These are phyloP conservation scores for Lenwebbia sp. DNA, from an alignment of 345 rosid species.

Conservation along the genomic window DNA sequence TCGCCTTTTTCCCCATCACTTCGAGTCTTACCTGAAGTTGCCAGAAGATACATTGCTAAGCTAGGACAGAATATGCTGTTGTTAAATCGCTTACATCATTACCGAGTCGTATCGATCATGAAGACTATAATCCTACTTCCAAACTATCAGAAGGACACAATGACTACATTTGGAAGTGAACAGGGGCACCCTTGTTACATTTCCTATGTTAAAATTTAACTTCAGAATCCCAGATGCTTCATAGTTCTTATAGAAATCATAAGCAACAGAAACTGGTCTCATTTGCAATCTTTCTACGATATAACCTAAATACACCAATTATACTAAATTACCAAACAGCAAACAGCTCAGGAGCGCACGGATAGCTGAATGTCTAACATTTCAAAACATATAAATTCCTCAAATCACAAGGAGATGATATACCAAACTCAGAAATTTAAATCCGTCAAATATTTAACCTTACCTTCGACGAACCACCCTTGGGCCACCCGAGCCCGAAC, in stretches of 20 bases:
- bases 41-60: background rate
- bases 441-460: background rate
- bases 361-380: background rate
- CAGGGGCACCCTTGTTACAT: background rate
- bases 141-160: background rate
- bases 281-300: background rate
- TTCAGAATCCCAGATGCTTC: background rate
- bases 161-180: background rate
- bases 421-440: background rate
- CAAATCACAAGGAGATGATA: background rate
- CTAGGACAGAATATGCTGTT: background rate
- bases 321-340: background rate
- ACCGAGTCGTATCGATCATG: background rate
- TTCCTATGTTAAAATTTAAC: background rate
- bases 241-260: background rate
- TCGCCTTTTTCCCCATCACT: conserved; percentile 95
- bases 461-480: conserved; percentile 48
- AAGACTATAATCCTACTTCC: background rate
- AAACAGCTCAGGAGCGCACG: background rate
- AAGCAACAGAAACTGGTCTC: background rate
- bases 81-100: background rate
- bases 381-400: background rate
- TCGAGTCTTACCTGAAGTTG: conserved; percentile 66
- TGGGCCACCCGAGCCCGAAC: conserved; percentile 75
- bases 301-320: background rate